Evolutionary conservation across 2,329 filamentous ascomycete species (phyloP).

Genomic region (Tympanopsis confertula): DNA sequence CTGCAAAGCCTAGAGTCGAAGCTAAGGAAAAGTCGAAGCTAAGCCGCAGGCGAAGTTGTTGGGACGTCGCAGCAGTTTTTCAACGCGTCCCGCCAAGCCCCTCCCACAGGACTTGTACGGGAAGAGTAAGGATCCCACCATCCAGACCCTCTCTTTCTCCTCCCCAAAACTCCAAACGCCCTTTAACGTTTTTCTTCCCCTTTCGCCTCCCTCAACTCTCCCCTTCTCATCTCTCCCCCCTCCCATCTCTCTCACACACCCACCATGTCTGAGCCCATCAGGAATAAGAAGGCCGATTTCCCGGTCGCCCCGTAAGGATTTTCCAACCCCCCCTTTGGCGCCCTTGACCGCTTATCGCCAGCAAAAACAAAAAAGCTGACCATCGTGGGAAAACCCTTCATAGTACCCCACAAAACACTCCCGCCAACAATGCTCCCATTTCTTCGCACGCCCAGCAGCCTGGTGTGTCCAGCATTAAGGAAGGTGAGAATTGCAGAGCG

Average conservation of each 20-base stretch:
- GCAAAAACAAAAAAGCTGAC: no score
- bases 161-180: neutral
- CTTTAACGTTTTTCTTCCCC: neutral
- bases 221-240: no score
- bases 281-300: slow-evolving; percentile 47
- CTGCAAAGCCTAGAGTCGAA: no score
- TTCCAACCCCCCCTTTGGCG: slow-evolving; percentile 5
- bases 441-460: slow-evolving; percentile 95
- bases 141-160: no score
- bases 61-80: neutral
- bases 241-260: slow-evolving; percentile 7
- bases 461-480: slow-evolving; percentile 86
- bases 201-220: neutral
- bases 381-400: no score
- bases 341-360: slow-evolving; percentile 4
- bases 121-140: slow-evolving; percentile 1
- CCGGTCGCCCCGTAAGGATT: slow-evolving; percentile 42
- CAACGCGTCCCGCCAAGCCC: slow-evolving; percentile 1
- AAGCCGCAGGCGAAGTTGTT: no score
- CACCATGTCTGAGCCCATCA: slow-evolving; percentile 52
- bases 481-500: slow-evolving; percentile 57
- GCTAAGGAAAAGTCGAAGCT: no score
- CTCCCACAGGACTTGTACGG: neutral
- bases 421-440: slow-evolving; percentile 88
- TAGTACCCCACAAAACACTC: slow-evolving; percentile 97